Percentiles rank a stretch among this genome's conserved stretches.
Evolutionary conservation across 2,329 filamentous ascomycete species (phyloP).

Genomic region (Aureobasidium sp.): DNA sequence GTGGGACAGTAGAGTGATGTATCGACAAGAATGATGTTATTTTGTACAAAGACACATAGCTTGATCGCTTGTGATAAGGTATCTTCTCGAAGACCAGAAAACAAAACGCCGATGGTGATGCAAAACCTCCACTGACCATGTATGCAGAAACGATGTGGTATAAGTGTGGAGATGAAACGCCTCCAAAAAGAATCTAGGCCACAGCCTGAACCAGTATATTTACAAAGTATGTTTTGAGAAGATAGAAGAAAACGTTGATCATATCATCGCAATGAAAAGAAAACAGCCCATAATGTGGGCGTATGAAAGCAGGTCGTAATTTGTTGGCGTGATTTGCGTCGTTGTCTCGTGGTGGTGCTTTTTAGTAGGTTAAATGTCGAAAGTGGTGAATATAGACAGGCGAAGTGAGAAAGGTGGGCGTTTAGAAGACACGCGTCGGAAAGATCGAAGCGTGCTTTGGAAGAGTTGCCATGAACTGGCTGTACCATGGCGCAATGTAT

Average conservation of each 20-base stretch:
- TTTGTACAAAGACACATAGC: conserved; percentile 4
- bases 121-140: neutral
- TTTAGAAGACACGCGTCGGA: conserved; percentile 17
- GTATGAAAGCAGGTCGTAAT: conserved; percentile 3
- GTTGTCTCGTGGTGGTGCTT: conserved; percentile 7
- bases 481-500: conserved; percentile 17
- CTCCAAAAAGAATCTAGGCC: conserved; percentile 5
- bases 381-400: conserved; percentile 11
- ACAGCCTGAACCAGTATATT: conserved; percentile 1
- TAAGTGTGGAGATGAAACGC: neutral
- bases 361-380: conserved; percentile 1
- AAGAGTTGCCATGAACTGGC: conserved; percentile 16
- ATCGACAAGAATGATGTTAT: neutral
- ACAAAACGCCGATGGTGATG: conserved; percentile 8
- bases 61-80: neutral
- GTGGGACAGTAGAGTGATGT: neutral
- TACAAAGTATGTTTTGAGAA: conserved; percentile 6
- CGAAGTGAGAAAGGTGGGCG: conserved; percentile 6
- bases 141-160: conserved; percentile 6
- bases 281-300: neutral
- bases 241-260: conserved; percentile 6
- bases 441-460: conserved; percentile 17
- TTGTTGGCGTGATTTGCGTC: conserved; percentile 3
- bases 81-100: neutral
- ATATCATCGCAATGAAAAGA: neutral